Evolutionary conservation across 495 filamentous ascomycete species (phyloP).

Genomic region (Podospora sp.): DNA sequence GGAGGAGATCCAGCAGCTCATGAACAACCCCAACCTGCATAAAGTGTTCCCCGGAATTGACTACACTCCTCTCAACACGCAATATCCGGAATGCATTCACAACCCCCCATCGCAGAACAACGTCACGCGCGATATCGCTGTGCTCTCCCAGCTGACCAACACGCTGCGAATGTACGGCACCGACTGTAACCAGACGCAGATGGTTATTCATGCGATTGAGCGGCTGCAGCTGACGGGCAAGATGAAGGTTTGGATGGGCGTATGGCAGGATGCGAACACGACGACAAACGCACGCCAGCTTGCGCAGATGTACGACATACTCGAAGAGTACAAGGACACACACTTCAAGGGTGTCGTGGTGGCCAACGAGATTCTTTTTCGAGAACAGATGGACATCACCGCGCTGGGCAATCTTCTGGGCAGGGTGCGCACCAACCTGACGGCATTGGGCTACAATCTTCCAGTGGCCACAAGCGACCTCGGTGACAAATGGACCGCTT

Average conservation of each 20-base stretch:
- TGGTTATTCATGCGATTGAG: constrained; percentile 84
- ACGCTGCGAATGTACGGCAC: constrained; percentile 90
- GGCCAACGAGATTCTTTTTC: constrained; percentile 92
- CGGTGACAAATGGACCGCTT: constrained; percentile 80
- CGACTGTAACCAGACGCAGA: constrained; percentile 96
- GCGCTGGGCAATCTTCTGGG: constrained; percentile 66
- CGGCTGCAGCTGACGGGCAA: constrained; percentile 66
- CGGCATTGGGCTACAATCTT: constrained; percentile 63
- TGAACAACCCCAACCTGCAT: constrained; percentile 79
- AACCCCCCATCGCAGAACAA: constrained; percentile 89
- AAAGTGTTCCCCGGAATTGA: constrained; percentile 97
- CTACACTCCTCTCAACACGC: constrained; percentile 89
- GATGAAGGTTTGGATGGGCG: constrained; percentile 93
- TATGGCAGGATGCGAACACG: constrained; percentile 85
- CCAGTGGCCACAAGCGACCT: constrained; percentile 89
- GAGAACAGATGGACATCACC: constrained; percentile 67
- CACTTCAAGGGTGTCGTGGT: constrained; percentile 86
- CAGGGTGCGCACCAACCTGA: constrained; percentile 72
- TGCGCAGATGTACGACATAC: constrained; percentile 74
- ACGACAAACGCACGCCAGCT: constrained; percentile 86
- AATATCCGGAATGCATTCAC: constrained; percentile 82
- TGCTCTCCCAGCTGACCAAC: constrained; percentile 89
- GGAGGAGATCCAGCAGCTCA: constrained; percentile 73
- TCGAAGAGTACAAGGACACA: constrained; percentile 65
- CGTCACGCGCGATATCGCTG: constrained; percentile 86